phyloP scores from a whole-genome alignment of 2,329 filamentous ascomycete species.

The Hymenotorrendiella dingleyae region DNA sequence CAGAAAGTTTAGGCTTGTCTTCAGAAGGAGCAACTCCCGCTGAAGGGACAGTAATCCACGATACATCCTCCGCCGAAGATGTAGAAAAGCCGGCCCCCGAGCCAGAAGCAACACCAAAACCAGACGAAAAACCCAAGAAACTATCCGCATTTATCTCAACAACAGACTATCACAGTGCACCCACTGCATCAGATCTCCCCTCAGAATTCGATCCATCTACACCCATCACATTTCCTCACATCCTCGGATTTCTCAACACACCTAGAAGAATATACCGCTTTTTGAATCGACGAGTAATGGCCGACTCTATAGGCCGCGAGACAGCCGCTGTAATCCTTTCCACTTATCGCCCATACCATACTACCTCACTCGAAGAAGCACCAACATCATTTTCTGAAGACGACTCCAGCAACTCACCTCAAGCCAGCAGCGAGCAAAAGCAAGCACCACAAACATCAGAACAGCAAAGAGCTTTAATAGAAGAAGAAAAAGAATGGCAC shows the following conservation, averaged over 20 bases:
- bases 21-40: not conserved
- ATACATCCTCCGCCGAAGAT: constrained; percentile 27
- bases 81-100: constrained; percentile 12
- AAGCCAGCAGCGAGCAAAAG: constrained; percentile 1
- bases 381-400: constrained; percentile 13
- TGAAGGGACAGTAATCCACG: constrained; percentile 17
- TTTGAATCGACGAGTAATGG: constrained; percentile 76
- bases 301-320: constrained; percentile 80
- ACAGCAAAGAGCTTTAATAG: constrained; percentile 56
- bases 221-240: constrained; percentile 74
- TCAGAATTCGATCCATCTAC: constrained; percentile 65
- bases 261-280: constrained; percentile 82
- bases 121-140: constrained; percentile 47
- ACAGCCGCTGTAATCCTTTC: constrained; percentile 79
- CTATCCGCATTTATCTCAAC: constrained; percentile 69
- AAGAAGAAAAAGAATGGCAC: constrained; percentile 78
- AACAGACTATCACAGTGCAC: constrained; percentile 62
- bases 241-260: constrained; percentile 89
- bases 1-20: constrained; percentile 15
- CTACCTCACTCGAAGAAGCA: constrained; percentile 35
- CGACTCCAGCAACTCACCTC: constrained; percentile 28
- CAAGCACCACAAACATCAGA: constrained; percentile 39
- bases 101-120: constrained; percentile 13
- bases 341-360: constrained; percentile 40
- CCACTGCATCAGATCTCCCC: constrained; percentile 61